Evolutionary conservation across 805 yeast species (phyloP), one percentile per base, ranked within the genome.

Genomic region (Metschnikowia picachoensis): DNA sequence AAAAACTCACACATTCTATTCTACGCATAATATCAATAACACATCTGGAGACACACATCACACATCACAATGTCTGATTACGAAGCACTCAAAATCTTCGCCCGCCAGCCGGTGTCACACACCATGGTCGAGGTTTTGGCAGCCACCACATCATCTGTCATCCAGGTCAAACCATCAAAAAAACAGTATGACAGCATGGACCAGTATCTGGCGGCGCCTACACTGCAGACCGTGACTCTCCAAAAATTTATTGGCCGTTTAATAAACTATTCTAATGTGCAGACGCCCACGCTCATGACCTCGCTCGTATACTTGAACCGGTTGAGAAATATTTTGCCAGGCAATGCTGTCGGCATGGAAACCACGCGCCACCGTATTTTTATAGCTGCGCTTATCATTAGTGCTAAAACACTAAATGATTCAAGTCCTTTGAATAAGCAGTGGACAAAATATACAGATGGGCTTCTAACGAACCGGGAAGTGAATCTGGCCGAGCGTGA

Each of bases 381-480:
- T 55, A 71, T 92, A 43, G 96, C 97, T 0, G 80, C 96, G 37
- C 74, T 92, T 46, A 88, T 92, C 37, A 68, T 94, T 40, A 87
- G 96, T n/a, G 97, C 98, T 13, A 92, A 92, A 70, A 83, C 82
- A 52, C 77, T 91, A 53, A 92, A 92, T 67, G 99, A 92, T 71
- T 86, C 96, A 3, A 84, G 95, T 16, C 99, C 99, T 36, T 77
- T 92, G 63, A 92, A 92, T 70, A 91, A 86, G 68, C 97, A 94
- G 70, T 92, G 99, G 99, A 84, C 96, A 4, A 77, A 80, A 49
- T 91, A 92, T 72, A 91, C 98, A 3, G 83, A 85, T 61, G 97
- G 97, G 0, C 73, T 94, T 36, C 77, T 92, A 49, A 62, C 82
- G 9, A 70, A 87, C 33, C 74, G 74, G 17, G 98, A 92, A 60